Base-by-base conservation (phyloP, 139 green algal species). In the Picochlorum costavermella region DNA sequence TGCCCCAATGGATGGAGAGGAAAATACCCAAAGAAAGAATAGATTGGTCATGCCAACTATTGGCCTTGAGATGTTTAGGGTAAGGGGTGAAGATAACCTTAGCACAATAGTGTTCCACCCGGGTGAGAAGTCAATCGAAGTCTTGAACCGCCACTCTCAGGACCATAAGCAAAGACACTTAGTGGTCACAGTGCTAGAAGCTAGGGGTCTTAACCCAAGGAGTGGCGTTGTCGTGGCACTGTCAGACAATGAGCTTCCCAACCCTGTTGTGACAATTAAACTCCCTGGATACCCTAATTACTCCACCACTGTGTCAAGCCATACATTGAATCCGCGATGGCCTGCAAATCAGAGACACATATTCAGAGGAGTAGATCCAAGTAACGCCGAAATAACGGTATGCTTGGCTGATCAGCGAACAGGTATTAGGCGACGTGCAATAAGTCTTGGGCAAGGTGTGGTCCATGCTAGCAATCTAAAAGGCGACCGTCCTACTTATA, bases 401-500 rank as follows among this genome's bases (percentile, higher is more conserved):
- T 49, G 44, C 13, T 50, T 84, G 63, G 55, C 50, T 25, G 78
- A 84, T 64, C 25, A 62, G 28, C 29, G 61, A 2, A 56, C 50
- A 26, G 58, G 58, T 8, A 50, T 62, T 17, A 51, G 67, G 28
- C 40, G 46, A 25, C 26, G 33, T 12, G 17, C 56, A 28, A 30
- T 20, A 16, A 23, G 28, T 12, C 68, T 83, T 67, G 78, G 78
- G 13, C 49, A 68, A 64, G 68, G 33, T 28, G 60, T 30, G 17
- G 29, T 82, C 2, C 56, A 68, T 68, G 71, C 63, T 31, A 64
- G 62, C 11, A 68, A 82, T 56, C n/a, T 82, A 29, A 56, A 65
- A 50, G 73, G 76, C 1, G 74, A 79, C 14, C 69, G 75, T 28
- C 86, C 86, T 1, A 20, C 81, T 6, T 94, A 90, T 59, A 72